Percentiles rank a stretch among this genome's conserved stretches.
phyloP scores from a whole-genome alignment of 306 rosid species.

The Canavalia gladiata region DNA sequence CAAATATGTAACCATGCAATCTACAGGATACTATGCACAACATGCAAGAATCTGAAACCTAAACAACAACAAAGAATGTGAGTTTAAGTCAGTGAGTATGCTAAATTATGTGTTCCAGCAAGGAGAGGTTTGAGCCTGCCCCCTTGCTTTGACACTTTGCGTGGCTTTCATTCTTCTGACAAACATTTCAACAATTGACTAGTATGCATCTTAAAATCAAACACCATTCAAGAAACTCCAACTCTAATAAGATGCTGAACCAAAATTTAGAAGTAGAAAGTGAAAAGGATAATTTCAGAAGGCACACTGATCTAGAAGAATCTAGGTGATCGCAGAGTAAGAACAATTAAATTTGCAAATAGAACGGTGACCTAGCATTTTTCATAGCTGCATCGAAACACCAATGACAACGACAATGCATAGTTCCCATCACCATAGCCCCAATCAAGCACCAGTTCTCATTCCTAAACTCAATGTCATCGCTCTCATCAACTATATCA shows the following conservation, averaged over 20 bases:
- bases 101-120: slow-evolving; percentile 18
- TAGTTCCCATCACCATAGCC: not conserved
- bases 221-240: not conserved
- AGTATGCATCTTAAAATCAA: not conserved
- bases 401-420: not conserved
- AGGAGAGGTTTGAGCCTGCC: not conserved
- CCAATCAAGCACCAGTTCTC: slow-evolving; percentile 19
- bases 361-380: not conserved
- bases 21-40: not conserved
- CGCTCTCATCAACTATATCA: not conserved
- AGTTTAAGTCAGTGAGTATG: slow-evolving; percentile 4
- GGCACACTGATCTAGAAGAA: slow-evolving; percentile 36
- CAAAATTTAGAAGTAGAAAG: not conserved
- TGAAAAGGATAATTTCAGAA: not conserved
- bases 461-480: not conserved
- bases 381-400: not conserved
- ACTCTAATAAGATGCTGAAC: not conserved
- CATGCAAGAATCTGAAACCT: slow-evolving; percentile 2
- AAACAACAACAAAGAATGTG: not conserved
- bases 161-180: too few species aligned
- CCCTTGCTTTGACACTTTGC: not conserved
- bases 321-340: not conserved
- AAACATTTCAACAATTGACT: not conserved
- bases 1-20: slow-evolving; percentile 28
- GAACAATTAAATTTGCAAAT: slow-evolving; percentile 19